phyloP scores from a whole-genome alignment of 2,329 filamentous ascomycete species.

The Huntiella decipiens region DNA sequence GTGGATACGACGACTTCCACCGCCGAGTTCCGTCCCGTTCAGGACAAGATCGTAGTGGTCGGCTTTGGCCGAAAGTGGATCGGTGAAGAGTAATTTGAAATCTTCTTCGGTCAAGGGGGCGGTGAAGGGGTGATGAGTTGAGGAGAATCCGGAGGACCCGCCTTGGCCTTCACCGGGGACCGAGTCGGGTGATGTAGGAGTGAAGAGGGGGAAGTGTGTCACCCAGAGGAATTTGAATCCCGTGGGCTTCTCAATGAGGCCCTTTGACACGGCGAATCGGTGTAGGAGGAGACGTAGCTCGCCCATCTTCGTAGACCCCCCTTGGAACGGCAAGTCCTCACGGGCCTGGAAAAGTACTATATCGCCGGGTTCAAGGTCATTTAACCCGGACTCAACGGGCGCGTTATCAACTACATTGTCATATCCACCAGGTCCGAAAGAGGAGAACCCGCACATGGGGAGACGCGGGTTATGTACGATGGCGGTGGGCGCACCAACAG shows the following conservation, averaged over 20 bases:
- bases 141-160: slow-evolving; percentile 57
- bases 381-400: slow-evolving; percentile 14
- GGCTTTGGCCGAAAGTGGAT: slow-evolving; percentile 54
- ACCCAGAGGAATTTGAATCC: slow-evolving; percentile 66
- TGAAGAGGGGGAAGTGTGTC: slow-evolving; percentile 81
- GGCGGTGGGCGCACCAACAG: slow-evolving; percentile 61
- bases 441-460: slow-evolving; percentile 57
- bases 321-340: slow-evolving; percentile 40
- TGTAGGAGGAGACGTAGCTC: slow-evolving; percentile 53
- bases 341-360: slow-evolving; percentile 69
- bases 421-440: slow-evolving; percentile 35
- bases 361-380: slow-evolving; percentile 46
- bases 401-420: slow-evolving; percentile 17
- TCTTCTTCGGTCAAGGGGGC: slow-evolving; percentile 57
- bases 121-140: slow-evolving; percentile 93
- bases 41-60: slow-evolving; percentile 94
- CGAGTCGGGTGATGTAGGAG: slow-evolving; percentile 32
- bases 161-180: slow-evolving; percentile 76
- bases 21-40: slow-evolving; percentile 86
- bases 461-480: slow-evolving; percentile 56
- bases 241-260: slow-evolving; percentile 28
- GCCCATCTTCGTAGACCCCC: slow-evolving; percentile 56
- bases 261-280: slow-evolving; percentile 44
- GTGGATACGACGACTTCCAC: slow-evolving; percentile 85
- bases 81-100: slow-evolving; percentile 50